Evolutionary conservation across 805 yeast genomes (phyloP).

Genomic region (Debaryomyces castellii): DNA sequence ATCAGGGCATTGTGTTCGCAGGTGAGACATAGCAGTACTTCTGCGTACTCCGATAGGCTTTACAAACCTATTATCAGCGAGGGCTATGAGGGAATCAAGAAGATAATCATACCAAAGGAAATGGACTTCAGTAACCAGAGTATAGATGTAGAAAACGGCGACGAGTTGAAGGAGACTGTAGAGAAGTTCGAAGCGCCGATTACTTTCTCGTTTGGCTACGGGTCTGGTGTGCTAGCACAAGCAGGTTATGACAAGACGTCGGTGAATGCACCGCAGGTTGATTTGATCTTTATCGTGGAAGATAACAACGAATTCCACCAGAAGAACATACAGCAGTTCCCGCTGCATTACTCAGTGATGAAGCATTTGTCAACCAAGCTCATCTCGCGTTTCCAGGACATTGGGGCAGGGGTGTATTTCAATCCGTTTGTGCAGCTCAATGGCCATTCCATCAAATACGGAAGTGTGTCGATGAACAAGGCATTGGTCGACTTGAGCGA

Average conservation of each 20-base stretch:
- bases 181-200: constrained; percentile 70
- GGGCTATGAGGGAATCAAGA: constrained; percentile 22
- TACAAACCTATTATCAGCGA: constrained; percentile 25
- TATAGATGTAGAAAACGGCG: constrained; percentile 39
- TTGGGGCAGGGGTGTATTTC: constrained; percentile 91
- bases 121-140: constrained; percentile 59
- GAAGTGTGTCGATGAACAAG: constrained; percentile 67
- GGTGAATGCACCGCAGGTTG: constrained; percentile 57
- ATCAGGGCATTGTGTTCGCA: not conserved
- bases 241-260: constrained; percentile 29
- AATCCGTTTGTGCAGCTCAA: constrained; percentile 78
- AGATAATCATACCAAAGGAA: constrained; percentile 43
- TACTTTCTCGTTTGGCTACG: constrained; percentile 85
- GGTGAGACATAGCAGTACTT: constrained; percentile 6
- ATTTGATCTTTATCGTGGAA: constrained; percentile 79
- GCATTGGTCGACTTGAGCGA: constrained; percentile 69
- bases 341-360: constrained; percentile 75
- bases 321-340: constrained; percentile 62
- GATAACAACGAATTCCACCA: constrained; percentile 77
- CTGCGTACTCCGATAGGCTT: constrained; percentile 24
- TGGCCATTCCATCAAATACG: constrained; percentile 69
- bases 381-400: constrained; percentile 57
- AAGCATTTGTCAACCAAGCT: constrained; percentile 49
- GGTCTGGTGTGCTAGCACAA: constrained; percentile 90
- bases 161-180: constrained; percentile 48